A percentile compares a stretch with the other conserved stretches of the same genome.
phyloP scores from a whole-genome alignment of 768 basidiomycete genomes.

The Leccinellum albellum region DNA sequence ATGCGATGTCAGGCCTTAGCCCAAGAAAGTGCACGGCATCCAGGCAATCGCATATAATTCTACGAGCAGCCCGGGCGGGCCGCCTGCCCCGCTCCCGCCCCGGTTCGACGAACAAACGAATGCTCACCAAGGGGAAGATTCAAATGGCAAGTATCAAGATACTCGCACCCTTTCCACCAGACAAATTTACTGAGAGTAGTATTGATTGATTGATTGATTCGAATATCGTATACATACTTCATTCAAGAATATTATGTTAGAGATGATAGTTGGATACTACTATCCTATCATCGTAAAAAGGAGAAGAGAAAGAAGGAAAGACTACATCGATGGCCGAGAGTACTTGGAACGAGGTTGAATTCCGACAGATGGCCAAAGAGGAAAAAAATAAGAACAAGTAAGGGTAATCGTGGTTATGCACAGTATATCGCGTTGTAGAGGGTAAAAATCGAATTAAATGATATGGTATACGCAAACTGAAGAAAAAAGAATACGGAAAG shows the following conservation, averaged over 20 bases:
- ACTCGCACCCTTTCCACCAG: no score
- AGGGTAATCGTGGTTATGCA: slow-evolving; percentile 19
- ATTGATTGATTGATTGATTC: not conserved
- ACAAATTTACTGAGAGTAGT: not conserved
- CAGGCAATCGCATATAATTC: not conserved
- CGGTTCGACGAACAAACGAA: no score
- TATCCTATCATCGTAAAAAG: slow-evolving; percentile 10
- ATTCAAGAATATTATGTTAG: slow-evolving; percentile 12
- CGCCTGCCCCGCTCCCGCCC: not conserved
- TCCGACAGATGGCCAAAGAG: not conserved
- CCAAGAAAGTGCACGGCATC: not conserved
- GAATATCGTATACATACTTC: slow-evolving; percentile 1
- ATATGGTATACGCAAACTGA: slow-evolving; percentile 18
- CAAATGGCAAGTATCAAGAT: not conserved
- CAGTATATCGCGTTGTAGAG: slow-evolving; percentile 10
- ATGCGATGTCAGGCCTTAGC: no score
- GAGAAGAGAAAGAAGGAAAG: not conserved
- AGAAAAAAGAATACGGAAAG: slow-evolving; percentile 8
- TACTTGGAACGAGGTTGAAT: not conserved
- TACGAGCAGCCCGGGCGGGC: not conserved
- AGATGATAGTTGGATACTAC: slow-evolving; percentile 10
- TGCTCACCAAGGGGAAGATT: not conserved
- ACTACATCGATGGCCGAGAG: not conserved
- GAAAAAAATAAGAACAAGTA: not conserved
- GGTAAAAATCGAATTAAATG: slow-evolving; percentile 20